Evolutionary conservation across 352 stramenopile species (phyloP), one percentile per base, ranked within the genome.

Genomic region (Phytophthora constricta): DNA sequence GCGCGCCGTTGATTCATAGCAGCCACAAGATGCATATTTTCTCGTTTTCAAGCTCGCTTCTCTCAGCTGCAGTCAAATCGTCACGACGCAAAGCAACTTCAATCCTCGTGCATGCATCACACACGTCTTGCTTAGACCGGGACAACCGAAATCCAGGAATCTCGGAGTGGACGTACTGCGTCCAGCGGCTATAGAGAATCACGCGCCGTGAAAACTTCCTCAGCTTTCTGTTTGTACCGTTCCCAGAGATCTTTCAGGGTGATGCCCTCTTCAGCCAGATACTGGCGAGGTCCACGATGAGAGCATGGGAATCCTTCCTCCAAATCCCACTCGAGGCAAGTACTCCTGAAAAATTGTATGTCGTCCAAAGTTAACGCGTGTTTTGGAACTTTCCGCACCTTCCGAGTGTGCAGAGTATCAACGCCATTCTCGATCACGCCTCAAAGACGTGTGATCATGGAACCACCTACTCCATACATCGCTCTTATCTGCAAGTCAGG

Each of bases 291-390:
- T 1, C 17, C 13, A 4, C 33, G 28, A 16, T 57, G 49, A 20
- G 28, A 43, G 19, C 49, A 57, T 3, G 51, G 51, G 39, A 59
- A 49, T 3, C 43, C 51, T 37, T 59, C 51, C 20, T 59, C 34
- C 3, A 49, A 14, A 39, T 59, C 51, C 51, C 34, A 59, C 5
- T 33, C 31, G 5, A 37, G 20, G 10, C 33, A 49, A 26, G 25
- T 39, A 11, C 5, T 16, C 11, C 23, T 0, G 19, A 59, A 59
- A 39, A 50, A 59, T 1, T 23, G 31, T 26, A 59, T 37, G 22
- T 59, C 51, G 22, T 49, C 51, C 2, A 14, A 16, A 14, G 43
- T 19, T 14, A 31, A 28, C 1, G 20, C 43, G 22, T 39, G 37
- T 11, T 59, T 59, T 26, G 51, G 37, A 8, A n/a, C 46, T n/a